Evolutionary conservation across 306 rosid species (phyloP).

Genomic region (Casuarina cunninghamiana): DNA sequence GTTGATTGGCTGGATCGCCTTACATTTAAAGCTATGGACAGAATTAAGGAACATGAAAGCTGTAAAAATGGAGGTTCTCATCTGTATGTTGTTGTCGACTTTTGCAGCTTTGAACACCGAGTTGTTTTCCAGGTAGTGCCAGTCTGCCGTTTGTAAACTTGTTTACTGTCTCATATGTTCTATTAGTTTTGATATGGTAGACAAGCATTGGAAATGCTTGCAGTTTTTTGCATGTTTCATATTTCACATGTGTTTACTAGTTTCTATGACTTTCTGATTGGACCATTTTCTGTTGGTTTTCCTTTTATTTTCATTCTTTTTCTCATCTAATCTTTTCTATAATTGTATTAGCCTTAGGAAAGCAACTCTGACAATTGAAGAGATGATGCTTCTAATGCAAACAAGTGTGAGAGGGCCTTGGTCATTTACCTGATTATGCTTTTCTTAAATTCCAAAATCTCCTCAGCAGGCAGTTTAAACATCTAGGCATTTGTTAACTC

Average conservation of each 20-base stretch:
- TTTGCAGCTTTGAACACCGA: constrained; percentile 85
- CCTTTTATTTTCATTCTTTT: neutral
- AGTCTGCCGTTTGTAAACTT: constrained; percentile 12
- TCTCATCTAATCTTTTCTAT: neutral
- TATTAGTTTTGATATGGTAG: neutral
- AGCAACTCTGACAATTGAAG: neutral
- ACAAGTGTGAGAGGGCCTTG: neutral
- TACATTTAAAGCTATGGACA: constrained; percentile 75
- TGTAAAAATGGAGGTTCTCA: constrained; percentile 74
- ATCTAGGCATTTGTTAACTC: neutral
- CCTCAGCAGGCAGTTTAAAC: neutral
- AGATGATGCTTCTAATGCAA: neutral
- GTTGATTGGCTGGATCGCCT: constrained; percentile 98
- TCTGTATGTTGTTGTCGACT: constrained; percentile 81
- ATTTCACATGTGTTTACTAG: neutral
- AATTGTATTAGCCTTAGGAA: neutral
- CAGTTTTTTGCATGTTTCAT: neutral
- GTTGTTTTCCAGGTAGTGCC: constrained; percentile 89
- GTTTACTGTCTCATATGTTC: neutral
- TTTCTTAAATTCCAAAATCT: neutral
- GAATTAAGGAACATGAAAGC: constrained; percentile 77
- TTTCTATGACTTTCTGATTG: neutral
- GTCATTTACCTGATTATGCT: neutral
- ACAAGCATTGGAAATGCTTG: neutral
- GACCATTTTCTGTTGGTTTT: neutral